Percentiles rank a stretch among this genome's conserved stretches.
phyloP scores from a whole-genome alignment of 140 eudicot genomes.

The Flaveria floridana region DNA sequence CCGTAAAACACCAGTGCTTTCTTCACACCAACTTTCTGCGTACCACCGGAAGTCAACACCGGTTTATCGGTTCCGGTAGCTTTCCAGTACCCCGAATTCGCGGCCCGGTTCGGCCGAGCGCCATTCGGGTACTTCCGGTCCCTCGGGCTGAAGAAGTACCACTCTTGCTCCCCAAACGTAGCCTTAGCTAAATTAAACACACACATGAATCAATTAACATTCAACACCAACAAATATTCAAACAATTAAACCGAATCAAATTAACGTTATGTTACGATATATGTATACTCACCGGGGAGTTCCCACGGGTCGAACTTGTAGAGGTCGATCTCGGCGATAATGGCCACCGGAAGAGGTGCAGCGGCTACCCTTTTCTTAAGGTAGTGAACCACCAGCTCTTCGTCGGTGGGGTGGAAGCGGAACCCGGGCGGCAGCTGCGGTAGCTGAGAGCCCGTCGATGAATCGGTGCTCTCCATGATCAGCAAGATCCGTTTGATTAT shows the following conservation, averaged over 20 bases:
- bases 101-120: constrained; percentile 87
- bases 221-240: not conserved
- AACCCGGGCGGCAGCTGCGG: constrained; percentile 90
- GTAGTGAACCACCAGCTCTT: constrained; percentile 86
- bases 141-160: constrained; percentile 90
- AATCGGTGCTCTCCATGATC: constrained; percentile 72
- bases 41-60: constrained; percentile 68
- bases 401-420: constrained; percentile 90
- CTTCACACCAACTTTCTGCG: constrained; percentile 83
- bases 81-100: constrained; percentile 89
- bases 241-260: too few relatives aligned
- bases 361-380: constrained; percentile 62
- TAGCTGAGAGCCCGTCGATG: constrained; percentile 64
- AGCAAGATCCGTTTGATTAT: not conserved
- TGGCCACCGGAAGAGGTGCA: constrained; percentile 73
- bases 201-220: not conserved
- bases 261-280: too few relatives aligned
- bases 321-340: constrained; percentile 85
- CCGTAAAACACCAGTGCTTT: constrained; percentile 87
- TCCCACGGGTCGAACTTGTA: constrained; percentile 96
- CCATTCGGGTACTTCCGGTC: constrained; percentile 92
- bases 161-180: constrained; percentile 83
- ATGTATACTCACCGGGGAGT: constrained; percentile 54
- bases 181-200: constrained; percentile 61
- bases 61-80: constrained; percentile 97